phyloP scores from a whole-genome alignment of 495 filamentous ascomycete species.

The Aspergillus bertholletiae region DNA sequence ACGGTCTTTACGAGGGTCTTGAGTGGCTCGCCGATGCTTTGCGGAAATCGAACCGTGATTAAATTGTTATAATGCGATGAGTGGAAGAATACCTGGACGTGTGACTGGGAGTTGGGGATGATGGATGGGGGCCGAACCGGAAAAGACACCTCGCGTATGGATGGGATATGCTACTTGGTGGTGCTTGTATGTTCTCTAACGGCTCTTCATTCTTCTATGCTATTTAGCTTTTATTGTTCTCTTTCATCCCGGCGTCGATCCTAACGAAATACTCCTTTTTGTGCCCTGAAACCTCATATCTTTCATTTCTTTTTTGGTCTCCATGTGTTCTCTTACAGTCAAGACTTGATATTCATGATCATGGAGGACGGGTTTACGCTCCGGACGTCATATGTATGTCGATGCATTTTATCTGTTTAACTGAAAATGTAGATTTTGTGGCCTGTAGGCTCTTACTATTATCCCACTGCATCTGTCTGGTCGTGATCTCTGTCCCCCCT shows the following conservation, averaged over 20 bases:
- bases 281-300: constrained; percentile 14
- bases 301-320: constrained; percentile 4
- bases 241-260: constrained; percentile 36
- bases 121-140: constrained; percentile 35
- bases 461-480: constrained; percentile 2
- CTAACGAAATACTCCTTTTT: constrained; percentile 23
- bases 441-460: background rate
- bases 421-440: constrained; percentile 5
- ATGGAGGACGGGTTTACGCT: background rate
- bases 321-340: constrained; percentile 6
- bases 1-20: constrained; percentile 99
- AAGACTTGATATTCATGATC: constrained; percentile 10
- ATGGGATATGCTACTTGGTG: constrained; percentile 31
- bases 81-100: constrained; percentile 40
- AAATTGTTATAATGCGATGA: constrained; percentile 45
- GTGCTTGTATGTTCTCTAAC: constrained; percentile 39
- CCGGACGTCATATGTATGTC: background rate
- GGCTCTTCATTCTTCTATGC: constrained; percentile 42
- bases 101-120: constrained; percentile 42
- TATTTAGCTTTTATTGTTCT: constrained; percentile 42
- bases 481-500: too few relatives aligned
- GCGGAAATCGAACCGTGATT: constrained; percentile 84
- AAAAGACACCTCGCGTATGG: constrained; percentile 26
- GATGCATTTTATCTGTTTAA: background rate
- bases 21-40: constrained; percentile 98